Percentiles rank a stretch among this genome's conserved stretches.
phyloP scores from a whole-genome alignment of 768 basidiomycete genomes.

The Lactarius deliciosus region DNA sequence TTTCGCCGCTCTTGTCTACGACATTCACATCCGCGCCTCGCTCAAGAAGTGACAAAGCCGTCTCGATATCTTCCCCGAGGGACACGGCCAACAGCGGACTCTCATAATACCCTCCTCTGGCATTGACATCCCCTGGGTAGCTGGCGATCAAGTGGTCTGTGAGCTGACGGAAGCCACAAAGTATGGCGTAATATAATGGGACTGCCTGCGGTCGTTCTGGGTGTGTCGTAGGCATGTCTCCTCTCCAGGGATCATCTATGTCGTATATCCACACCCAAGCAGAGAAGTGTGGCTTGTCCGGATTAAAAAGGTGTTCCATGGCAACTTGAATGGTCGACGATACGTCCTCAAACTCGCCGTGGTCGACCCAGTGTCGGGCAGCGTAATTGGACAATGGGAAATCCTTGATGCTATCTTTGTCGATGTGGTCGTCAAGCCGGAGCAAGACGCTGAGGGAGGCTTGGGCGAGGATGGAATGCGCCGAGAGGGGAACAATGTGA shows the following conservation, averaged over 20 bases:
- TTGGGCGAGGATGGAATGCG: conserved; percentile 3
- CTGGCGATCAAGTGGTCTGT: conserved; percentile 2
- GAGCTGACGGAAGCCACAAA: not conserved
- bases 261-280: conserved; percentile 12
- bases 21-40: conserved; percentile 4
- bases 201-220: not conserved
- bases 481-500: not conserved
- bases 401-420: not conserved
- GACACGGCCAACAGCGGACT: not conserved
- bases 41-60: not conserved
- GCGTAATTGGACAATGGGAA: conserved; percentile 8
- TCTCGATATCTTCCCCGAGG: not conserved
- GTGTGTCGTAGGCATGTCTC: not conserved
- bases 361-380: not conserved
- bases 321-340: not conserved
- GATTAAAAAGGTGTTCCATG: conserved; percentile 9
- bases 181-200: conserved; percentile 5
- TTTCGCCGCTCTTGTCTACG: not conserved
- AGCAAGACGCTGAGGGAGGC: conserved; percentile 1
- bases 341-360: not conserved
- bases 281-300: not conserved
- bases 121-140: not conserved
- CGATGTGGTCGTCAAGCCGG: not conserved
- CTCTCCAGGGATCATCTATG: not conserved
- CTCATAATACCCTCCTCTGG: not conserved